Percentiles rank a stretch among this genome's conserved stretches.
phyloP scores from a whole-genome alignment of 331 rosid species.

The Malus hybrid region DNA sequence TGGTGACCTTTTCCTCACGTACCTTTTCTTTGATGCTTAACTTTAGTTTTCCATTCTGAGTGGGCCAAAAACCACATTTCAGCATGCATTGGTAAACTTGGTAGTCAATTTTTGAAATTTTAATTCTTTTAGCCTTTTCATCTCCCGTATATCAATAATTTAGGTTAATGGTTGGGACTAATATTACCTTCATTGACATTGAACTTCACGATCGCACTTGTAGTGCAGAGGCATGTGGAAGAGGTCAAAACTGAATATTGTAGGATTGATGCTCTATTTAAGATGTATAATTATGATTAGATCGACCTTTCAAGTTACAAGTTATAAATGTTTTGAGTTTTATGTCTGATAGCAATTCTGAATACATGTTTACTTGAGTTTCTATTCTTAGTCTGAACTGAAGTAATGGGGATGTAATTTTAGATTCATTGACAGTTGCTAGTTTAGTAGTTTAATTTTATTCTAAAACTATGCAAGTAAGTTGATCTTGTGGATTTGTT shows the following conservation, averaged over 20 bases:
- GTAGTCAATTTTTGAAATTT: background rate
- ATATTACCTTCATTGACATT: background rate
- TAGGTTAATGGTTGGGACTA: background rate
- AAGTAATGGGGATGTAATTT: background rate
- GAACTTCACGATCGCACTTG: background rate
- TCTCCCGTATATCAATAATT: background rate
- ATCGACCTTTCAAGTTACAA: background rate
- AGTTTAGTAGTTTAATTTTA: background rate
- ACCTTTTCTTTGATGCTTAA: background rate
- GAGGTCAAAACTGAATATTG: background rate
- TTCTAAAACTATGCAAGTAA: background rate
- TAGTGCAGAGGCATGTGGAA: background rate
- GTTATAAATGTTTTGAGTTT: background rate
- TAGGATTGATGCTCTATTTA: background rate
- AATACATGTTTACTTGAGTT: background rate
- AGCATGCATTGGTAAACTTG: background rate
- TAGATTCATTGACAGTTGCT: background rate
- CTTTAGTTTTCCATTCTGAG: background rate
- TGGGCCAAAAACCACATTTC: background rate
- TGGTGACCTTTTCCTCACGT: background rate
- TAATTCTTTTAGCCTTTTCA: background rate
- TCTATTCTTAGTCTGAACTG: background rate
- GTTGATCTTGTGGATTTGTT: background rate
- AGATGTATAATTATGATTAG: background rate
- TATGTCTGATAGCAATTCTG: background rate